Evolutionary conservation across 2,329 filamentous ascomycete genomes (phyloP).

Genomic region (Zarea fungicola): DNA sequence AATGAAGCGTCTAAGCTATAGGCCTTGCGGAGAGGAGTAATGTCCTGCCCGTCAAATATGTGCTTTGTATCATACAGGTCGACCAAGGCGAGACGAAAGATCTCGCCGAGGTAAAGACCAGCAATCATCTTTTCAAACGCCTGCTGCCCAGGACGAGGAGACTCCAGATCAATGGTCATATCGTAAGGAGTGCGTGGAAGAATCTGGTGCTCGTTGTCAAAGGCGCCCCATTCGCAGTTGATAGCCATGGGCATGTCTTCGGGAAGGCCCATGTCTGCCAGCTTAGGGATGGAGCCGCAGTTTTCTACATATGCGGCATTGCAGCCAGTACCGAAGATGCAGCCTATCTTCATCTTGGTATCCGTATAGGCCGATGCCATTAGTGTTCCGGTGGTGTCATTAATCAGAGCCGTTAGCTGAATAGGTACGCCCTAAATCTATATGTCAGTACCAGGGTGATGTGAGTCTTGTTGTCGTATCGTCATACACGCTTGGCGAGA

Average conservation of each 20-base stretch:
- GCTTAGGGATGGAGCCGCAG: constrained; percentile 84
- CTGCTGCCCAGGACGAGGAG: constrained; percentile 88
- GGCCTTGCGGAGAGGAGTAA: constrained; percentile 72
- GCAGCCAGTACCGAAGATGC: constrained; percentile 97
- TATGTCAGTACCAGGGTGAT: neutral
- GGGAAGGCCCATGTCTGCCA: constrained; percentile 84
- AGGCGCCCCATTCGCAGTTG: constrained; percentile 97
- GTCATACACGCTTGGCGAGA: constrained; percentile 50
- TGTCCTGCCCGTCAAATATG: constrained; percentile 81
- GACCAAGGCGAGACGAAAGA: constrained; percentile 82
- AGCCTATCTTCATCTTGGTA: constrained; percentile 84
- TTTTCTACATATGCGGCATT: constrained; percentile 98
- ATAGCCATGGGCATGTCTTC: constrained; percentile 84
- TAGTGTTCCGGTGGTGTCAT: constrained; percentile 94
- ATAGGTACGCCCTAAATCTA: constrained; percentile 74
- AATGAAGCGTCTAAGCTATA: constrained; percentile 93
- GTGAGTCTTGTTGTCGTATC: neutral
- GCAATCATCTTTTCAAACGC: constrained; percentile 98
- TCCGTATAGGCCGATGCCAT: constrained; percentile 98
- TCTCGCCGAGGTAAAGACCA: constrained; percentile 87
- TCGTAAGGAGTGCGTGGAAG: constrained; percentile 84
- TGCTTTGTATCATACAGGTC: constrained; percentile 75
- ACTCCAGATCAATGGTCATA: constrained; percentile 81
- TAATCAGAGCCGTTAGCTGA: constrained; percentile 88
- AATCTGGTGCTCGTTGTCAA: constrained; percentile 88